Percentiles rank a stretch among this genome's conserved stretches.
Evolutionary conservation across 148 eudicot genomes (phyloP).

Genomic region (Silene conica): DNA sequence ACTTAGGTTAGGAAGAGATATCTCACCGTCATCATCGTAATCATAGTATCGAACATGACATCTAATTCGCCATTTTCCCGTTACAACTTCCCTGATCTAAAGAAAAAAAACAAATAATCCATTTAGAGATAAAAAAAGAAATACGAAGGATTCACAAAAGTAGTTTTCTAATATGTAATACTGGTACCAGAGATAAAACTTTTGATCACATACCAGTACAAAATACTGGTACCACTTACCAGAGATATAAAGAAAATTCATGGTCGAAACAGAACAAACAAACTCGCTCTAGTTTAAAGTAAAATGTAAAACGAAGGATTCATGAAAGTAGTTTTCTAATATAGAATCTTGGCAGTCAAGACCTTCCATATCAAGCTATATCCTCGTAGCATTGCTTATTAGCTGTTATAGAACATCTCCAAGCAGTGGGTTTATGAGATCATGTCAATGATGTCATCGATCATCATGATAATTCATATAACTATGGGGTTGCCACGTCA

Average conservation of each 20-base stretch:
- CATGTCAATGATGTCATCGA: too few relatives aligned
- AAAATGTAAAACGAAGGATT: background rate
- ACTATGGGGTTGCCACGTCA: too few relatives aligned
- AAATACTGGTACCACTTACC: background rate
- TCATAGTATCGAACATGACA: constrained; percentile 33
- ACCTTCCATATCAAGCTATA: background rate
- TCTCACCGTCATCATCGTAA: constrained; percentile 37
- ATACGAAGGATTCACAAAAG: too few relatives aligned
- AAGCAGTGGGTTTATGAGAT: too few relatives aligned
- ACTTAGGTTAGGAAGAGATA: background rate
- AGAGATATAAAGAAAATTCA: background rate
- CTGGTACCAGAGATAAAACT: too few relatives aligned
- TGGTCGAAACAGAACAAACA: background rate
- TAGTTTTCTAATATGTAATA: too few relatives aligned
- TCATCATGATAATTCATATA: too few relatives aligned
- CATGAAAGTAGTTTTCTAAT: background rate
- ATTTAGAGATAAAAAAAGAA: too few relatives aligned
- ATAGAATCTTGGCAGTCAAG: background rate
- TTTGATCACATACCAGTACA: background rate
- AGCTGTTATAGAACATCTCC: background rate
- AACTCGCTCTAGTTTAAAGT: background rate
- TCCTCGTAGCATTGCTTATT: background rate
- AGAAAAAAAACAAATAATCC: constrained; percentile 11
- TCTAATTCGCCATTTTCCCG: constrained; percentile 8
- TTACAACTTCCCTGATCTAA: constrained; percentile 28